Evolutionary conservation across 208 protist genomes (phyloP).

Genomic region (Vickermania ingenoplastis): DNA sequence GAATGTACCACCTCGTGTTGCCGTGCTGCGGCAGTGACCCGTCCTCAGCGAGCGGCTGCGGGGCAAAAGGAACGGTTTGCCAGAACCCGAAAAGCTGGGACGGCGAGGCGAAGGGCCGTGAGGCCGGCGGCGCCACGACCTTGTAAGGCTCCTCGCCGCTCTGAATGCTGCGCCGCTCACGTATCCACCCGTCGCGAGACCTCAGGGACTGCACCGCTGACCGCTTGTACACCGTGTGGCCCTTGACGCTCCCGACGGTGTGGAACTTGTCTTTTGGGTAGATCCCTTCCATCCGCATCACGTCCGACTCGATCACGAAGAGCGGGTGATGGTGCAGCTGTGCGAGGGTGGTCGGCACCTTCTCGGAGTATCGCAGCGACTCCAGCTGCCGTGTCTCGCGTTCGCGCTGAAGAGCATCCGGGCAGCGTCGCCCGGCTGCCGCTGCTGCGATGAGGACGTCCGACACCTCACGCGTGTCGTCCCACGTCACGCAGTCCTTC

Average conservation of each 20-base stretch:
- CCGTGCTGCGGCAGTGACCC: slow-evolving; percentile 65
- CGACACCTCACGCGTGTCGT: slow-evolving; percentile 67
- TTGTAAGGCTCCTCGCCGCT: slow-evolving; percentile 67
- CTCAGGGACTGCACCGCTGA: slow-evolving; percentile 71
- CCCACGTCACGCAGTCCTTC: slow-evolving; percentile 56
- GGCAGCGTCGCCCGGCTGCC: slow-evolving; percentile 5
- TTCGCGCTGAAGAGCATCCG: slow-evolving; percentile 14
- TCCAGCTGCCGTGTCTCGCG: slow-evolving; percentile 67
- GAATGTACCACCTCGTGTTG: slow-evolving; percentile 75
- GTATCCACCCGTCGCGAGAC: slow-evolving; percentile 83
- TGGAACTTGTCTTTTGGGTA: slow-evolving; percentile 72
- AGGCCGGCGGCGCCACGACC: slow-evolving; percentile 61
- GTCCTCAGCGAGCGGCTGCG: slow-evolving; percentile 44
- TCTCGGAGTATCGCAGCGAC: slow-evolving; percentile 69
- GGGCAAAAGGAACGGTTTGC: slow-evolving; percentile 81
- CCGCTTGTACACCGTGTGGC: slow-evolving; percentile 81
- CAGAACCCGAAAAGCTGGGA: slow-evolving; percentile 73
- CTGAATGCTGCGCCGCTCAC: slow-evolving; percentile 56
- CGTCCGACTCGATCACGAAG: slow-evolving; percentile 74
- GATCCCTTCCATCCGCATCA: slow-evolving; percentile 67
- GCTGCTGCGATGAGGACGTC: slow-evolving; percentile 47
- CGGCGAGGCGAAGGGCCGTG: slow-evolving; percentile 63
- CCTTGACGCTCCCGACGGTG: slow-evolving; percentile 75
- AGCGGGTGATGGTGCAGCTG: slow-evolving; percentile 71
- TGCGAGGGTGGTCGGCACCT: slow-evolving; percentile 70